These are phyloP conservation scores for Jaltomata sinuosa DNA, from an alignment of 257 asterid species.

Conservation along the genomic window DNA sequence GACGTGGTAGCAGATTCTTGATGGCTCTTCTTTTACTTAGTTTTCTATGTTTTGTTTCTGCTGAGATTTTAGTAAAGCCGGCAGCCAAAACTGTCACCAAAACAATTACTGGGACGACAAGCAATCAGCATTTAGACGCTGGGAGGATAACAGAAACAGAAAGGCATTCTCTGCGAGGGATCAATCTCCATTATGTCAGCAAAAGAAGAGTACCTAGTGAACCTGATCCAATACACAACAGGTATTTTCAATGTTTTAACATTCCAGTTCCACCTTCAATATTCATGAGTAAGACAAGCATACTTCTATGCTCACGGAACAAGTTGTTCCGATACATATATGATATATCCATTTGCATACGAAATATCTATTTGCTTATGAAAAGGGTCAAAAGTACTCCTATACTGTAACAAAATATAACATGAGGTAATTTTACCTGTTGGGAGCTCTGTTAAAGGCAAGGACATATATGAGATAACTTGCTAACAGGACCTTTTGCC, in stretches of 20 bases:
- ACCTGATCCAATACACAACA: conserved; percentile 88
- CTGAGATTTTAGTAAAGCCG: conserved; percentile 19
- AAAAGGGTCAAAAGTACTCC: neutral
- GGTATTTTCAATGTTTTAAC: conserved; percentile 23
- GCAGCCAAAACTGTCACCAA: neutral
- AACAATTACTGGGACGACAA: conserved; percentile 13
- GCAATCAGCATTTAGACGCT: conserved; percentile 2
- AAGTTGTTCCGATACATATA: no score
- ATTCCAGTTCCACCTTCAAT: neutral
- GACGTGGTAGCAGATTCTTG: neutral
- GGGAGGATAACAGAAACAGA: conserved; percentile 4
- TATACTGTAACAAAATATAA: neutral
- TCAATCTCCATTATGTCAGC: conserved; percentile 40
- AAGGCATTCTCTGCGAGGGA: conserved; percentile 16
- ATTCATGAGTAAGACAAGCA: neutral
- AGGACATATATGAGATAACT: neutral
- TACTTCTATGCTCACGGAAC: neutral
- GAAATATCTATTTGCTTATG: neutral
- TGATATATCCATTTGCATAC: no score
- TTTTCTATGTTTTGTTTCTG: conserved; percentile 31
- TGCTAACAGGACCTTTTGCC: neutral
- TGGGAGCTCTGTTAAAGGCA: neutral
- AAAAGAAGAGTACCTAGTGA: conserved; percentile 80
- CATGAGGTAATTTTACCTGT: neutral
- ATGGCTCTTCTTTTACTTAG: conserved; percentile 23